Evolutionary conservation across 768 basidiomycete species (phyloP), one percentile per base, ranked within the genome.

Genomic region (Tricholoma flavovirens): DNA sequence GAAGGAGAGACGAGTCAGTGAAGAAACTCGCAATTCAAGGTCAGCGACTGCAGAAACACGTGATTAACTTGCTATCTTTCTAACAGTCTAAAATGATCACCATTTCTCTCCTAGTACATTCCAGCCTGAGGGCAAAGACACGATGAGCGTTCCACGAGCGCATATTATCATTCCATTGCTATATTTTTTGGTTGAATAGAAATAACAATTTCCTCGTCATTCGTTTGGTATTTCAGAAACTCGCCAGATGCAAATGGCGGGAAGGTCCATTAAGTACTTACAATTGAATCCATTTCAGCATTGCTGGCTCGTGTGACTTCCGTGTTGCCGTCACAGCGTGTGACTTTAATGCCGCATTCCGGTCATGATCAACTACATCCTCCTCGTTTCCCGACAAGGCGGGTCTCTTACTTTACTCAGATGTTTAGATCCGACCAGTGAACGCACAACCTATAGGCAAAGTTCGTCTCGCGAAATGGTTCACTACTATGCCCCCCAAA

Each of bases 401-500:
- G 60, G 65, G 77, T 73, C 62, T 58, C 40, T 46, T 48, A 55
- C 14, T 49, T 29, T 46, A 17, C 30, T 46, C 49, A 29, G 49
- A 59, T 55, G 50, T 43, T 55, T 30, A 21, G 36, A 40, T 29
- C 26, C 15, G 17, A 49, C 36, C 38, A 40, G 53, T 60, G 46
- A 59, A 58, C 40, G 30, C 19, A 21, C 38, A 56, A 49, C 45
- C 29, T 52, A 21, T 57, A 96, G 93, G 96, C 59, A 98, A 98
- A 80, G 91, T 99, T 56, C 87, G 97, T 58, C 83, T 98, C 50
- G 89, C 95, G 29, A 99, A 99, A 82, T 99, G 97, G 97, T 99
- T 96, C 71, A 86, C 87, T 22, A 98, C 97, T 4, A 86, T 97
- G 78, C 79, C 90, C 24, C 84, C 91, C 17, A 96, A 97, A 71